Conservation (phyloP, 306 rosid species). For the Malus domestica region ASM211411v1 NC_041791.1:4657501-4658000, state of each 20-base stretch:
- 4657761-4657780: conserved; percentile 94
- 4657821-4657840: not conserved
- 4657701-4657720: conserved; percentile 88
- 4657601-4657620: not conserved
- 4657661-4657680: conserved; percentile 1
- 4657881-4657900: not conserved
- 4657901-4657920: not conserved
- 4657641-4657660: not conserved
- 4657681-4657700: conserved; percentile 68
- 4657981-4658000: not conserved
- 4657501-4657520: not conserved
- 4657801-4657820: not conserved
- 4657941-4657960: not conserved
- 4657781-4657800: conserved; percentile 70
- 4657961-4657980: not conserved
- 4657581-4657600: not conserved
- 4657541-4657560: not conserved
- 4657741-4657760: conserved; percentile 90
- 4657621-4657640: not conserved
- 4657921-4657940: not conserved
- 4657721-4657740: conserved; percentile 95
- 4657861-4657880: not conserved
- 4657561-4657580: not conserved
- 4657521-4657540: not conserved
- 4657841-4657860: not conserved